Conservation (phyloP, 257 asterid genomes). For the Cordia subcordata region DNA sequence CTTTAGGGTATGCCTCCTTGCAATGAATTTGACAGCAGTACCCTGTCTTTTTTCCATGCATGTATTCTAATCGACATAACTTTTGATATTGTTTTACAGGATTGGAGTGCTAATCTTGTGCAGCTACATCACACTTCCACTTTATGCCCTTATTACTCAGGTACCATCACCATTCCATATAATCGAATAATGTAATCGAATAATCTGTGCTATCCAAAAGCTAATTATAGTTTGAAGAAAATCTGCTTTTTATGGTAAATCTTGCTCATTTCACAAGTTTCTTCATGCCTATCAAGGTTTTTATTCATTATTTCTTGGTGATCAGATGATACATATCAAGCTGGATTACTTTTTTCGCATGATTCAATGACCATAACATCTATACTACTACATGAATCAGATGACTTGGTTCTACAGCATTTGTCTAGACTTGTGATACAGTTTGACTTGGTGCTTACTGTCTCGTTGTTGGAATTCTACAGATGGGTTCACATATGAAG, state of each 20-base stretch:
- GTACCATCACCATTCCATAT: not conserved
- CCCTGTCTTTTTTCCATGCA: too few species aligned
- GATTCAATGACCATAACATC: too few species aligned
- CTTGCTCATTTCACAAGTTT: too few species aligned
- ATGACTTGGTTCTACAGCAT: not conserved
- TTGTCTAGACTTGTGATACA: not conserved
- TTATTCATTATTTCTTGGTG: too few species aligned
- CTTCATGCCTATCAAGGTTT: too few species aligned
- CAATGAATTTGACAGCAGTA: too few species aligned
- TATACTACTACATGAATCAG: too few species aligned
- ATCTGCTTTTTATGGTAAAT: too few species aligned
- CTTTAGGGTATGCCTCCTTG: not conserved
- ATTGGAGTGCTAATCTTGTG: constrained; percentile 3
- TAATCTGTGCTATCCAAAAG: too few species aligned
- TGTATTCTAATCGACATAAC: not conserved
- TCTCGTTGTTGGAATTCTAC: not conserved
- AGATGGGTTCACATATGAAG: constrained; percentile 95
- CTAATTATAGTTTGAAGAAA: too few species aligned
- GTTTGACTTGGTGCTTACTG: not conserved
- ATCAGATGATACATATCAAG: too few species aligned
- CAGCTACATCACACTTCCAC: constrained; percentile 7
- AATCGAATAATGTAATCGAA: not conserved
- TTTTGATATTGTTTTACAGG: constrained; percentile 1
- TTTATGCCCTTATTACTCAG: not conserved
- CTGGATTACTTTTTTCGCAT: too few species aligned